A percentile compares a stretch with the other conserved stretches of the same genome.
phyloP scores from a whole-genome alignment of 1,284 basidiomycete species.

The Chondrostereum purpureum region DNA sequence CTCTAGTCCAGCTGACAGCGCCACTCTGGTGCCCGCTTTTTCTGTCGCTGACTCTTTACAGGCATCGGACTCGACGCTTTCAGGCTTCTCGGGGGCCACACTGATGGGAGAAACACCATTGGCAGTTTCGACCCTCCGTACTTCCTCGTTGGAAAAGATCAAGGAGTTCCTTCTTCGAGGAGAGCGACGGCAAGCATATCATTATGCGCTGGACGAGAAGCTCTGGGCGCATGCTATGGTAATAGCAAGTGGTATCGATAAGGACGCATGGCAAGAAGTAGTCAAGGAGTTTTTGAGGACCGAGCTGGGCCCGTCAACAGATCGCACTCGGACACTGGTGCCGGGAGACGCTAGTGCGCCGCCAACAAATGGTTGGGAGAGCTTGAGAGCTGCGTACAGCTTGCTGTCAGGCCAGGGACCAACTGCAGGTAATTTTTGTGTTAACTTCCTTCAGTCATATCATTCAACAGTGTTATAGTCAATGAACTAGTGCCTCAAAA shows the following conservation, averaged over 20 bases:
- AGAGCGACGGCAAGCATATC: constrained; percentile 81
- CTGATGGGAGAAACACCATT: constrained; percentile 35
- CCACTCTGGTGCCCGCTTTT: constrained; percentile 8
- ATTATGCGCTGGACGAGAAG: constrained; percentile 81
- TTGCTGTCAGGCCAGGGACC: constrained; percentile 82
- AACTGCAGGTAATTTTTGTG: constrained; percentile 50
- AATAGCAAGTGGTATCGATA: constrained; percentile 90
- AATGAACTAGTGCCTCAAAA: constrained; percentile 70
- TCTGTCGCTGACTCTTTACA: constrained; percentile 18
- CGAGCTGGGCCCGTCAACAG: constrained; percentile 53
- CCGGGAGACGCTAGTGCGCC: constrained; percentile 14
- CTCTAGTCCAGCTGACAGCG: constrained; percentile 4
- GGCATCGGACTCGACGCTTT: constrained; percentile 4
- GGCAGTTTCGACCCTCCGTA: constrained; percentile 43
- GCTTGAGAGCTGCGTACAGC: constrained; percentile 79
- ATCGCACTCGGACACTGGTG: constrained; percentile 11
- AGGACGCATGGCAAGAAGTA: constrained; percentile 88
- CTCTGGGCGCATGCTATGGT: constrained; percentile 97
- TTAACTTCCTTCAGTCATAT: constrained; percentile 1
- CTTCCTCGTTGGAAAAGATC: constrained; percentile 70
- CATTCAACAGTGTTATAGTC: constrained; percentile 36
- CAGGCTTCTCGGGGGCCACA: constrained; percentile 11
- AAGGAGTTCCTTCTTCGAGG: constrained; percentile 77
- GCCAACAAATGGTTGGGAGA: constrained; percentile 51
- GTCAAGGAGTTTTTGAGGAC: constrained; percentile 81